Conservation (phyloP, 148 eudicot species). For the Cornus florida region DNA sequence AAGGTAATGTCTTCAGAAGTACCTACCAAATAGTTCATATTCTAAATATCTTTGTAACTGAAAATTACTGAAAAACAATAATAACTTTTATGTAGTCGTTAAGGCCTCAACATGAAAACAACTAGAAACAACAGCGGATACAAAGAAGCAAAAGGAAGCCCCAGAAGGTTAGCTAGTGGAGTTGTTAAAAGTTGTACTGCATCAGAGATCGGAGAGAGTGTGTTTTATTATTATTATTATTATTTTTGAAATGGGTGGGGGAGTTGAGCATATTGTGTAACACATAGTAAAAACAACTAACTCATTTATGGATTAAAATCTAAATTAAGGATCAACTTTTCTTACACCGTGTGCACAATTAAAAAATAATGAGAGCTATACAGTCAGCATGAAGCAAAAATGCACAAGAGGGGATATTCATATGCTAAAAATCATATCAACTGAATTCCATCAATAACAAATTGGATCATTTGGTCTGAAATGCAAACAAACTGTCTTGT, state of each 20-base stretch:
- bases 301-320: background rate
- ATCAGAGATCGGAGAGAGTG: background rate
- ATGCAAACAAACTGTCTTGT: background rate
- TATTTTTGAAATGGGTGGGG: too few relatives aligned
- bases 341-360: background rate
- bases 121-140: too few relatives aligned
- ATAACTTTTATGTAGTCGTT: too few relatives aligned
- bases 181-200: background rate
- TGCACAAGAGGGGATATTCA: background rate
- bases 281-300: too few relatives aligned
- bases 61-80: conserved; percentile 34
- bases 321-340: background rate
- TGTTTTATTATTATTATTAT: too few relatives aligned
- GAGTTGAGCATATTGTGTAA: background rate
- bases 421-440: too few relatives aligned
- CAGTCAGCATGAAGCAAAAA: background rate
- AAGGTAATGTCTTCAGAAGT: too few relatives aligned
- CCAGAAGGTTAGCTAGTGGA: background rate
- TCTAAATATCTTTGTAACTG: too few relatives aligned
- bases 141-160: background rate
- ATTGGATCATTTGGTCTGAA: background rate
- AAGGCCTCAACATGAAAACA: conserved; percentile 26
- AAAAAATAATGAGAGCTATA: too few relatives aligned
- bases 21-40: too few relatives aligned
- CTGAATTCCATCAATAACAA: background rate